Conservation (phyloP, 2,329 filamentous ascomycete species). For the Pseudocercospora macadamiae region DNA sequence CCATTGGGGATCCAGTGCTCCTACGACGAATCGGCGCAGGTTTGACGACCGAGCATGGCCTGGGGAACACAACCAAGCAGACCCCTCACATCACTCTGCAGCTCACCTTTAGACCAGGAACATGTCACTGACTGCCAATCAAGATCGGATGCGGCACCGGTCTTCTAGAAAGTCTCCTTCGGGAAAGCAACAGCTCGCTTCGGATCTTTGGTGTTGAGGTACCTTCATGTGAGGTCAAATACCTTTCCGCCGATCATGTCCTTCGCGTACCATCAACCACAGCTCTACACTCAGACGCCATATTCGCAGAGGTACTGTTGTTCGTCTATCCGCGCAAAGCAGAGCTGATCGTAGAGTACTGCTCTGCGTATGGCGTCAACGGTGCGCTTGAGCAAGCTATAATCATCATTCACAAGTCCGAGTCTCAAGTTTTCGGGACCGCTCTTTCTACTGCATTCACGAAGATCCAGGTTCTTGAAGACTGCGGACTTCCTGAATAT, state of each 20-base stretch:
- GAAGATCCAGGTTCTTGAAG: slow-evolving; percentile 13
- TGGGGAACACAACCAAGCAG: not conserved
- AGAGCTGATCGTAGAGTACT: slow-evolving; percentile 49
- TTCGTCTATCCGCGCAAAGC: slow-evolving; percentile 59
- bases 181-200: slow-evolving; percentile 37
- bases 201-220: slow-evolving; percentile 54
- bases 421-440: slow-evolving; percentile 40
- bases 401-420: slow-evolving; percentile 48
- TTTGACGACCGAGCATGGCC: not conserved
- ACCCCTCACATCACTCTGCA: not conserved
- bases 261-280: slow-evolving; percentile 50
- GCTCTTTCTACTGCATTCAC: slow-evolving; percentile 17
- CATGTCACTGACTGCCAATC: not conserved
- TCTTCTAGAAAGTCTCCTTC: slow-evolving; percentile 49
- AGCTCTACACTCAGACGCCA: slow-evolving; percentile 47
- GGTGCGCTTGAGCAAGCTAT: slow-evolving; percentile 41
- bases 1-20: slow-evolving; percentile 5
- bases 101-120: not conserved
- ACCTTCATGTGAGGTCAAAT: slow-evolving; percentile 47
- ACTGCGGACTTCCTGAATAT: slow-evolving; percentile 25
- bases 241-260: slow-evolving; percentile 48
- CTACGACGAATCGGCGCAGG: not conserved
- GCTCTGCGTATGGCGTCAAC: slow-evolving; percentile 38
- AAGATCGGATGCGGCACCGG: slow-evolving; percentile 55
- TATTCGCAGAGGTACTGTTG: slow-evolving; percentile 50